Conservation (phyloP, 495 filamentous ascomycete species). For the Podospora anserina region DNA sequence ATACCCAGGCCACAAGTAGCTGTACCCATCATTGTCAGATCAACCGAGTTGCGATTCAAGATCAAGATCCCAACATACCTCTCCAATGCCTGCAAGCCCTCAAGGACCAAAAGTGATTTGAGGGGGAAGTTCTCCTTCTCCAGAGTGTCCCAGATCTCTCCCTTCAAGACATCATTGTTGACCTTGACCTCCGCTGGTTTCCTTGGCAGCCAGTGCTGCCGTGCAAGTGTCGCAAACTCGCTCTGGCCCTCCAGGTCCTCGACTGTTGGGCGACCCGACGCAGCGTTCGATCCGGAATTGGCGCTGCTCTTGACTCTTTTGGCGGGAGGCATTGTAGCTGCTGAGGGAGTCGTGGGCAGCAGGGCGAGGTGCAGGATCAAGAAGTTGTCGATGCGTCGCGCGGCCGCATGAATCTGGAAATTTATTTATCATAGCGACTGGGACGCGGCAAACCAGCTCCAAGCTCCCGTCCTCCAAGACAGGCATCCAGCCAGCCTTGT, state of each 20-base stretch:
- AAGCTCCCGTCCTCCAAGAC: conserved; percentile 2
- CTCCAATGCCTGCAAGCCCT: conserved; percentile 88
- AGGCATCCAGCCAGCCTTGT: conserved; percentile 1
- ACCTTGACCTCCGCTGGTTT: conserved; percentile 59
- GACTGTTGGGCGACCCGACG: conserved; percentile 37
- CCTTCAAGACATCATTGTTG: conserved; percentile 80
- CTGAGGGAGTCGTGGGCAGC: conserved; percentile 17
- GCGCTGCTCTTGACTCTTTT: conserved; percentile 48
- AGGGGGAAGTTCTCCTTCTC: conserved; percentile 76
- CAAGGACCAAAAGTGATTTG: conserved; percentile 74
- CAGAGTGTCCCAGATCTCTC: conserved; percentile 85
- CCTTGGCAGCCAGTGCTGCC: conserved; percentile 81
- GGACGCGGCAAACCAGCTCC: conserved; percentile 10
- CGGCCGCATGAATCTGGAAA: conserved; percentile 17
- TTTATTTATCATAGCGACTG: conserved; percentile 4
- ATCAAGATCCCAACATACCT: conserved; percentile 49
- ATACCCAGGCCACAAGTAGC: conserved; percentile 93
- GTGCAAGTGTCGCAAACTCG: conserved; percentile 77
- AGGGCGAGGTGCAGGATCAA: conserved; percentile 13
- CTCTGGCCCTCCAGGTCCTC: conserved; percentile 67
- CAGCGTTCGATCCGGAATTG: conserved; percentile 38
- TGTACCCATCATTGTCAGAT: conserved; percentile 35
- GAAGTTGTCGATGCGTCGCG: conserved; percentile 16
- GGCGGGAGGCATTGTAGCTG: conserved; percentile 43
- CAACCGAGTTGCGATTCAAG: not conserved